phyloP scores from a whole-genome alignment of 2,329 filamentous ascomycete genomes.

The Coleophoma cylindrospora region DNA sequence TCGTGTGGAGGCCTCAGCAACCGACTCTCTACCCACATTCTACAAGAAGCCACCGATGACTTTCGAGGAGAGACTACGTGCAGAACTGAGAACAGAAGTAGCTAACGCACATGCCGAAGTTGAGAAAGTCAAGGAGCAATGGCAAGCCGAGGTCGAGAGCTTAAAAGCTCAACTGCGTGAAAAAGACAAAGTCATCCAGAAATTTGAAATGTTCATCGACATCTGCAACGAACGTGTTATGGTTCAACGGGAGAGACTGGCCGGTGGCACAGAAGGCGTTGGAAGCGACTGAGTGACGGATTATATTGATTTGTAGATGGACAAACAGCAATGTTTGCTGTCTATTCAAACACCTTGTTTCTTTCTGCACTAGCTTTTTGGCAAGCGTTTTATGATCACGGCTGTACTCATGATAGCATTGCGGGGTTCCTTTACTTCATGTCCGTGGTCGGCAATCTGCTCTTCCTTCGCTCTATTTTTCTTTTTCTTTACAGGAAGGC shows the following conservation, averaged over 20 bases:
- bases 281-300: slow-evolving; percentile 9
- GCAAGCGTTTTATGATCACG: too few relatives aligned
- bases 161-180: slow-evolving; percentile 56
- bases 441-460: too few relatives aligned
- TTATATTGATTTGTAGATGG: too few relatives aligned
- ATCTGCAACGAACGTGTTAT: slow-evolving; percentile 65
- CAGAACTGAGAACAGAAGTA: slow-evolving; percentile 56
- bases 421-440: too few relatives aligned
- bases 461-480: too few relatives aligned
- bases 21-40: slow-evolving; percentile 56
- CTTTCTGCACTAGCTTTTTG: too few relatives aligned
- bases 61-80: slow-evolving; percentile 58
- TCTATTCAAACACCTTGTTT: too few relatives aligned
- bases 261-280: slow-evolving; percentile 17
- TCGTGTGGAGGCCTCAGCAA: slow-evolving; percentile 54
- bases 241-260: slow-evolving; percentile 51
- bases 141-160: slow-evolving; percentile 52
- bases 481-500: too few relatives aligned
- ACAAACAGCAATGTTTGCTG: too few relatives aligned
- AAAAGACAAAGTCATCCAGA: slow-evolving; percentile 56
- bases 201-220: slow-evolving; percentile 66
- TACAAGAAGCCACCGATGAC: slow-evolving; percentile 62
- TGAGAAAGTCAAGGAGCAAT: slow-evolving; percentile 49
- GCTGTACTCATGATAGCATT: too few relatives aligned
- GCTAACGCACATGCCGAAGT: slow-evolving; percentile 52